Evolutionary conservation across 257 asterid genomes (phyloP).

Genomic region (Misopates orontium): DNA sequence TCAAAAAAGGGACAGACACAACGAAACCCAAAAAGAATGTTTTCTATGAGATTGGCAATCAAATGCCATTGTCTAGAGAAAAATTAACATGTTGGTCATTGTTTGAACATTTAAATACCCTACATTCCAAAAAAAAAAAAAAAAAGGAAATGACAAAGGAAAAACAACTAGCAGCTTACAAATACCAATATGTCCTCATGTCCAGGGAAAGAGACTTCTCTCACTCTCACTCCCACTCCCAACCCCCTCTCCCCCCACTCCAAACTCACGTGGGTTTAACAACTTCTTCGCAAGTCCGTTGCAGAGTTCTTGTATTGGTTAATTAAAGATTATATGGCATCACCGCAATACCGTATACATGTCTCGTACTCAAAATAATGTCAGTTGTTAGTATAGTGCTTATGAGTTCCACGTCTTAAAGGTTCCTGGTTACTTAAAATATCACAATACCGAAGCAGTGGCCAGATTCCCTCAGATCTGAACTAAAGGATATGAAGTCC

Average conservation of each 20-base stretch:
- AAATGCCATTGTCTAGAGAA: constrained; percentile 1
- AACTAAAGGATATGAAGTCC: not conserved
- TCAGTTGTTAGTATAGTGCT: not conserved
- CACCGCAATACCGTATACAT: not conserved
- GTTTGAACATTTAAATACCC: not conserved
- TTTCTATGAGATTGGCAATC: not conserved
- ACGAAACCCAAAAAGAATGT: not conserved
- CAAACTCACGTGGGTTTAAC: not conserved
- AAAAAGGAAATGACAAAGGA: not conserved
- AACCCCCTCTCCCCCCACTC: too few relatives aligned
- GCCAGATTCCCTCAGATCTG: not conserved
- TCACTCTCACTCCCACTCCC: too few relatives aligned
- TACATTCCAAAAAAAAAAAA: not conserved
- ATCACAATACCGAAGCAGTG: not conserved
- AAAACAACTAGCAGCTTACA: constrained; percentile 3
- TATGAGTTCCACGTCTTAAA: not conserved
- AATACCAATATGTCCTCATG: too few relatives aligned
- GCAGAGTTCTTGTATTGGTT: not conserved
- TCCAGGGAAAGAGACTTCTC: too few relatives aligned
- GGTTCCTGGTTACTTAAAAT: not conserved
- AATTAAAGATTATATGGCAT: constrained; percentile 1
- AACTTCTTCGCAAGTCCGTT: not conserved
- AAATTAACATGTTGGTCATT: not conserved
- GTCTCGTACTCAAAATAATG: not conserved
- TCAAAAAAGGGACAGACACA: not conserved